Percentiles rank a stretch among this genome's conserved stretches.
These are phyloP conservation scores for Scheffersomyces spartinae DNA, from an alignment of 805 yeast genomes.

Conservation along the genomic window DNA sequence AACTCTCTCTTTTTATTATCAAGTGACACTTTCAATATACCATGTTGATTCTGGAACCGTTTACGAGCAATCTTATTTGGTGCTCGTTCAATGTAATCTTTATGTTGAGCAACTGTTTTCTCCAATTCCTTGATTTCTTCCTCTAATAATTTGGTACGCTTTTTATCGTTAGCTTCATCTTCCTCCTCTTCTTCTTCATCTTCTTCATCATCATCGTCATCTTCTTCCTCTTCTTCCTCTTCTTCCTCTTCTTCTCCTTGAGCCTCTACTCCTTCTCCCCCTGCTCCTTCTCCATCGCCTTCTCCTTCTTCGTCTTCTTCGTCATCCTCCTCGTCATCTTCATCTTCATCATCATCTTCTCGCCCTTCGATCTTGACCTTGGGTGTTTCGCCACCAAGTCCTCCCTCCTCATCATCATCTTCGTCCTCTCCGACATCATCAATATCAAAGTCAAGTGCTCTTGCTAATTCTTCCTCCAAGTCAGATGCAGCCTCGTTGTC, in stretches of 20 bases:
- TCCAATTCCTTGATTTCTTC: too few relatives aligned
- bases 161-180: conserved; percentile 10
- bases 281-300: conserved; percentile 8
- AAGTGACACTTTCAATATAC: too few relatives aligned
- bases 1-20: too few relatives aligned
- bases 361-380: conserved; percentile 26
- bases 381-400: conserved; percentile 11
- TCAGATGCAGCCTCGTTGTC: conserved; percentile 15
- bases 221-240: conserved; percentile 12
- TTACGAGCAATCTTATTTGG: too few relatives aligned
- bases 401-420: conserved; percentile 13
- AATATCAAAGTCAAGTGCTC: conserved; percentile 32
- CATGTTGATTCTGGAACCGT: too few relatives aligned
- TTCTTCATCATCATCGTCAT: conserved; percentile 10
- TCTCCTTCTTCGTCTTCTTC: conserved; percentile 11
- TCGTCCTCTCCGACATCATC: conserved; percentile 19
- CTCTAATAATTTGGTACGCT: too few relatives aligned
- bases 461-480: conserved; percentile 46
- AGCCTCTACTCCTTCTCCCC: conserved; percentile 12
- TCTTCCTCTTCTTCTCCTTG: conserved; percentile 10
- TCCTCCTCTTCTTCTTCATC: conserved; percentile 8
- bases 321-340: conserved; percentile 20
- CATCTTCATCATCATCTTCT: conserved; percentile 24
- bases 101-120: too few relatives aligned
- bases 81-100: too few relatives aligned